Base-by-base conservation (phyloP, 768 basidiomycete species). In the Agrocybe pediades region DNA sequence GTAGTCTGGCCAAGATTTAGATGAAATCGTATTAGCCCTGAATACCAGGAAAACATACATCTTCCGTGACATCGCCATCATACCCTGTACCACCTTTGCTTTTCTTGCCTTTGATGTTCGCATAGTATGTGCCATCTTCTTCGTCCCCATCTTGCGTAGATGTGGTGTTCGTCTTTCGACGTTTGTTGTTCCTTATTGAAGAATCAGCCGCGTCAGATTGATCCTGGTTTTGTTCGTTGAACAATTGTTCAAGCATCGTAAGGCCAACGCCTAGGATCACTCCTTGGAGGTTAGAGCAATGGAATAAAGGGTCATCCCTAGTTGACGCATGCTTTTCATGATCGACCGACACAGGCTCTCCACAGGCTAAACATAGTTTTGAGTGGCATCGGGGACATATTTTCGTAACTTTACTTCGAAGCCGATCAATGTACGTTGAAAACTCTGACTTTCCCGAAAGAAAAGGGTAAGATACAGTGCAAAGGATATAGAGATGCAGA, bases 251-350 rank as follows among this genome's bases (percentile, higher is more conserved):
- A 40, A 96, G 79, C 84, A 92, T 92, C 29, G 84, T 84, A 41
- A 96, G 80, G 8, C 95, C 95, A 33, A 96, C 79, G n/a, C 95
- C 95, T 5, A 98, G 75, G 58, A 97, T 86, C 13, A 92, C 83
- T 33, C 95, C 95, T 71, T 97, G 90, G 29, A 96, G 67, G 64
- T 92, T 90, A 6, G 91, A 81, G 69, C 95, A 97, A 71, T 97
- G 95, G 65, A 95, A 92, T 53, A 96, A 71, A 11, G 80, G 78
- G 50, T 83, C 80, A 41, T 84, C 81, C 24, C 73, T 69, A 8
- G 74, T 67, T 29, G 75, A 70, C 73, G 66, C 64, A 69, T 69
- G 46, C 72, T 77, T 62, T 46, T 61, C 64, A 25, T 76, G 74
- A 24, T 70, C 70, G 21, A 69, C 62, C 30, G 78, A 75, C 33